phyloP scores from a whole-genome alignment of 1,284 basidiomycete species.

The Tylopilus sp. region DNA sequence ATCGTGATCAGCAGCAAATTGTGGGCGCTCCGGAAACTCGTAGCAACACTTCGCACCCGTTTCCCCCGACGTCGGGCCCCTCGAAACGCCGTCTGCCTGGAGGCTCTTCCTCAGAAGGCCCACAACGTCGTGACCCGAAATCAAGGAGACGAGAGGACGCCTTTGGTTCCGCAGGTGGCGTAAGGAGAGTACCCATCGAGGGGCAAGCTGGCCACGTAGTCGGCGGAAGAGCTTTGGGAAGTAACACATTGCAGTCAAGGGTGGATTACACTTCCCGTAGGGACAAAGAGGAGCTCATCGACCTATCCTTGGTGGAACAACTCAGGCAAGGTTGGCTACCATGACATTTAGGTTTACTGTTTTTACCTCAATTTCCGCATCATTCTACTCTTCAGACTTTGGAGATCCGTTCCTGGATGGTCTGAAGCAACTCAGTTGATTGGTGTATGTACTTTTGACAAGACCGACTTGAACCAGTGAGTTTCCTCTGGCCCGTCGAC shows the following conservation, averaged over 20 bases:
- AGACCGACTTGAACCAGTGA: conserved; percentile 7
- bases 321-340: conserved; percentile 37
- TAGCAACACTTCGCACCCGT: conserved; percentile 19
- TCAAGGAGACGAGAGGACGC: conserved; percentile 40
- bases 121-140: conserved; percentile 37
- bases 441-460: background rate
- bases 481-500: conserved; percentile 3
- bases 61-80: conserved; percentile 21
- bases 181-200: conserved; percentile 24
- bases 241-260: conserved; percentile 24
- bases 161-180: conserved; percentile 18
- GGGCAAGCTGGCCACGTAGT: conserved; percentile 20
- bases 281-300: conserved; percentile 43
- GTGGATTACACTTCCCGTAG: conserved; percentile 27
- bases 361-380: conserved; percentile 2
- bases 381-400: conserved; percentile 33
- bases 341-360: background rate
- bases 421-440: conserved; percentile 22
- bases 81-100: conserved; percentile 41
- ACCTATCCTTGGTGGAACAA: conserved; percentile 36
- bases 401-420: conserved; percentile 46
- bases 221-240: conserved; percentile 18
- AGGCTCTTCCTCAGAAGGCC: conserved; percentile 33
- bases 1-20: conserved; percentile 30
- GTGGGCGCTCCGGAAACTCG: conserved; percentile 21